A percentile compares a stretch with the other conserved stretches of the same genome.
Conservation (phyloP, 202 grass and related monocot species). For the Setaria viridis region DNA sequence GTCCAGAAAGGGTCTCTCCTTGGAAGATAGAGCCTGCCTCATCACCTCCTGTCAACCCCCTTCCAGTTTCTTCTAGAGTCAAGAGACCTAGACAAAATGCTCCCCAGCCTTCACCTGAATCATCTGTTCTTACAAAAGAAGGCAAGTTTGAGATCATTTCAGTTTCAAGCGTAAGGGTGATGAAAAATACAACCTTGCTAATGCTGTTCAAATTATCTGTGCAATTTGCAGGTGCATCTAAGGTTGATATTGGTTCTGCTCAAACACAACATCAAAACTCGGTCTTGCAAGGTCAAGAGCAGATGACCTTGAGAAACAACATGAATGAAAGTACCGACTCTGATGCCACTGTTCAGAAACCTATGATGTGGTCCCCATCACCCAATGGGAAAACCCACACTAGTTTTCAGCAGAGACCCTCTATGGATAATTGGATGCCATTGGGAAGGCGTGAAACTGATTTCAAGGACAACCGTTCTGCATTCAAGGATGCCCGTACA, state of each 20-base stretch:
- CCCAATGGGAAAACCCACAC: constrained; percentile 48
- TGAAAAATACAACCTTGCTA: background rate
- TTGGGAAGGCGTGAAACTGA: constrained; percentile 59
- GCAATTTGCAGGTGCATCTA: constrained; percentile 48
- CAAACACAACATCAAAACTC: constrained; percentile 59
- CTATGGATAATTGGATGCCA: constrained; percentile 61
- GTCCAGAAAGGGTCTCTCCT: constrained; percentile 88
- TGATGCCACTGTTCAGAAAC: constrained; percentile 70
- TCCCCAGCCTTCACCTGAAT: constrained; percentile 62
- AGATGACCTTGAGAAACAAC: constrained; percentile 62
- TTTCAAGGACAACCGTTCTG: constrained; percentile 58
- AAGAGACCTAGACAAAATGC: constrained; percentile 80
- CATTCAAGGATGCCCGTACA: constrained; percentile 57
- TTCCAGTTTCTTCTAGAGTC: constrained; percentile 68
- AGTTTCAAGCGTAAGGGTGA: constrained; percentile 2
- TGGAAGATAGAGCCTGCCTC: constrained; percentile 95
- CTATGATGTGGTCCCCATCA: constrained; percentile 64
- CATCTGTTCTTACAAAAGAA: constrained; percentile 87
- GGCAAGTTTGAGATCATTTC: constrained; percentile 40
- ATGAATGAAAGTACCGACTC: constrained; percentile 61
- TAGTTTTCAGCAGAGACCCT: constrained; percentile 53
- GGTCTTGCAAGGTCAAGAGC: constrained; percentile 86
- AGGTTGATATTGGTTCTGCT: constrained; percentile 58
- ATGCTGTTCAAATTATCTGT: background rate
- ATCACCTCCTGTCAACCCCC: constrained; percentile 76